Percentiles rank a stretch among this genome's conserved stretches.
phyloP scores from a whole-genome alignment of 208 protist genomes.

The Wallacemonas sp. region DNA sequence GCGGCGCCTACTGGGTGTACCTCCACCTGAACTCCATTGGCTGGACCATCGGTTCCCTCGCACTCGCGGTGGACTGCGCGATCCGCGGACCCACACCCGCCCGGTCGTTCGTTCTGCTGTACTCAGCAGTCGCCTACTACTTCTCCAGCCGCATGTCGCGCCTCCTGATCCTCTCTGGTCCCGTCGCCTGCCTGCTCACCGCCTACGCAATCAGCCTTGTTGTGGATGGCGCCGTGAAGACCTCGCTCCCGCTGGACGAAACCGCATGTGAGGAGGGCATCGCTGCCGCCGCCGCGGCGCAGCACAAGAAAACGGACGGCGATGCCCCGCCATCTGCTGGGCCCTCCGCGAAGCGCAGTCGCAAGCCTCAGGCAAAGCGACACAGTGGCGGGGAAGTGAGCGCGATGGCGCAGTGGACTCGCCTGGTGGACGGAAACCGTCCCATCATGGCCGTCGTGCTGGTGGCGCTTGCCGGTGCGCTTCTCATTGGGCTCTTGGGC shows the following conservation, averaged over 20 bases:
- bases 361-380: neutral
- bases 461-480: neutral
- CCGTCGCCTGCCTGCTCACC: slow-evolving; percentile 25
- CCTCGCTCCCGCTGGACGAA: neutral
- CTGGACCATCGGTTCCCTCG: no score
- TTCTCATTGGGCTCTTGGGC: neutral
- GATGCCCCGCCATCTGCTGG: neutral
- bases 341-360: neutral
- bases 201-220: slow-evolving; percentile 23
- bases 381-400: neutral
- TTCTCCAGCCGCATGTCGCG: slow-evolving; percentile 59
- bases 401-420: neutral
- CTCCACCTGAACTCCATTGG: no score
- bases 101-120: slow-evolving; percentile 41
- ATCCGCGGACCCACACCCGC: no score
- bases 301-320: slow-evolving; percentile 2
- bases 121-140: slow-evolving; percentile 45
- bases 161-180: slow-evolving; percentile 43
- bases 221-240: slow-evolving; percentile 9
- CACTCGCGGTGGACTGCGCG: no score
- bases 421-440: neutral
- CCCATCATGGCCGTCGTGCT: neutral
- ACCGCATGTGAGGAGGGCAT: neutral
- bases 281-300: neutral
- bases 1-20: no score